Evolutionary conservation across 2,329 filamentous ascomycete species (phyloP), one percentile per base, ranked within the genome.

Genomic region (Diaporthe caulivora): DNA sequence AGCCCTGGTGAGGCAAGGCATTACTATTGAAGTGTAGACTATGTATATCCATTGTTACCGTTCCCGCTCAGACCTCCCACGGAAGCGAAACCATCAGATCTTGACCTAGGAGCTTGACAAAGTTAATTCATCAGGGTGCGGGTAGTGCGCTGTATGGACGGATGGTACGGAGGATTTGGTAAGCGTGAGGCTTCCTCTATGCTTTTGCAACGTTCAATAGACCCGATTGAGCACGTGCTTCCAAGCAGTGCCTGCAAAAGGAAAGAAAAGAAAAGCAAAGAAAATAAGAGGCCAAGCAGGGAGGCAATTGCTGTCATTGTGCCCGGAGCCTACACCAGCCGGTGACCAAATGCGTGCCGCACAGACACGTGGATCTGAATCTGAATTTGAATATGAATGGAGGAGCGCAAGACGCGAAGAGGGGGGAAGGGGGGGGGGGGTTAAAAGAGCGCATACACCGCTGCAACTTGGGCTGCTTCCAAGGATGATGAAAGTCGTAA

Each of bases 401-500:
- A 31, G 53, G 53, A 24, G 26, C 1, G 49, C 49, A 26, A 26
- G n/a, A n/a, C n/a, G n/a, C n/a, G n/a, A n/a, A n/a, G n/a, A n/a
- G n/a, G n/a, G n/a, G n/a, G n/a, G 40, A 44, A 44, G 40, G 3
- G 40, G 17, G 51, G 5, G 31, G 18, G n/a, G 34, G 29, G 8
- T 18, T n/a, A 26, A 24, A 9, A 18, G 24, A 40, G n/a, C n/a
- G n/a, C n/a, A n/a, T n/a, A 58, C 55, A 58, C 34, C 3, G 17
- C 29, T 24, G 3, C 24, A 13, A n/a, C 15, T 31, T 31, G 31
- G 44, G n/a, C 11, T 13, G 15, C 51, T 67, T 37, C 47, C 62
- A 24, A 40, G 29, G 44, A 21, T 10, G 21, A 29, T 31, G 26
- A 55, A 71, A 71, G 47, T 71, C 70, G 58, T 71, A 67, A 54